phyloP scores from a whole-genome alignment of 1,284 basidiomycete species.

The Clitocybe nebularis region DNA sequence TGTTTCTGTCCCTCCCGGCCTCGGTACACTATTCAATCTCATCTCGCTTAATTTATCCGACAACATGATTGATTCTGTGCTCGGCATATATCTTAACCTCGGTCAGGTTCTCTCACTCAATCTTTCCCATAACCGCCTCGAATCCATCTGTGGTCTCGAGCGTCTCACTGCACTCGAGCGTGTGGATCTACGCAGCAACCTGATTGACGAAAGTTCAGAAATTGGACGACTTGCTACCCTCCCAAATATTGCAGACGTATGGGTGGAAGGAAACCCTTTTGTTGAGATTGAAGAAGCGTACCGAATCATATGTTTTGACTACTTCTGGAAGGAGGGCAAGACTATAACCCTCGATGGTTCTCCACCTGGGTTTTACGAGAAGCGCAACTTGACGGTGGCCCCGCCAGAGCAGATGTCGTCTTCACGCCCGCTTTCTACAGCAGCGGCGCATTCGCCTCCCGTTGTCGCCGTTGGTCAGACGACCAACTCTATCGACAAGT shows the following conservation, averaged over 20 bases:
- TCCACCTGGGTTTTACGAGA: conserved; percentile 74
- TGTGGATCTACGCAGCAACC: conserved; percentile 84
- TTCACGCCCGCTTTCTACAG: conserved; percentile 42
- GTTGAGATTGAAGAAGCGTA: conserved; percentile 69
- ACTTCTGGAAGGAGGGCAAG: conserved; percentile 81
- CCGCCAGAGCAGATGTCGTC: conserved; percentile 51
- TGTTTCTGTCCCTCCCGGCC: conserved; percentile 75
- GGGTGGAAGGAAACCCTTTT: conserved; percentile 80
- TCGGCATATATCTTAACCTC: conserved; percentile 82
- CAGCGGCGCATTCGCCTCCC: conserved; percentile 56
- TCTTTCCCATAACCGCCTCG: conserved; percentile 82
- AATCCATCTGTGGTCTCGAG: conserved; percentile 92
- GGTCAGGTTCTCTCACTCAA: conserved; percentile 77
- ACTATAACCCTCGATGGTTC: conserved; percentile 72
- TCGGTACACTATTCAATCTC: conserved; percentile 74
- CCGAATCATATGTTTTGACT: conserved; percentile 74
- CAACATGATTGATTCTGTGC: conserved; percentile 95
- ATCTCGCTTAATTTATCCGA: conserved; percentile 86
- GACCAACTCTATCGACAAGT: conserved; percentile 13
- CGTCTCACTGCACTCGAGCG: conserved; percentile 79
- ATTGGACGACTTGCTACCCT: conserved; percentile 80
- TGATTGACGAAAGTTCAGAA: conserved; percentile 81
- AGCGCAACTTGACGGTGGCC: conserved; percentile 48
- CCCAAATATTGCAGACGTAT: conserved; percentile 74
- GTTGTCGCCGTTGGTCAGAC: conserved; percentile 51